phyloP scores from a whole-genome alignment of 1,284 basidiomycete species.

The Pyrrhoderma lamaoense region DNA sequence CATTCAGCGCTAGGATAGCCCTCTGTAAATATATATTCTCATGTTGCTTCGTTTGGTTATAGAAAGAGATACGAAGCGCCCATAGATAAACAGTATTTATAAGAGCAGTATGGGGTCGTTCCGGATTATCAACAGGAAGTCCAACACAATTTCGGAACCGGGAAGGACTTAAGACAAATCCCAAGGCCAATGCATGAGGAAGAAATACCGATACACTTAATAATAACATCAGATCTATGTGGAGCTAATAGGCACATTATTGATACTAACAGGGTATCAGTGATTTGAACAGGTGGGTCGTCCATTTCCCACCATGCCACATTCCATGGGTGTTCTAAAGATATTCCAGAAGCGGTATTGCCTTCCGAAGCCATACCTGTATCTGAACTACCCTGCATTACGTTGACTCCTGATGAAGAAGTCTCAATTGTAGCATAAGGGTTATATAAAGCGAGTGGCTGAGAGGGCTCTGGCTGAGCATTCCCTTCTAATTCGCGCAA shows the following conservation, averaged over 20 bases:
- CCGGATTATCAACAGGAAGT: conserved; percentile 28
- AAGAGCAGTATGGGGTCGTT: conserved; percentile 41
- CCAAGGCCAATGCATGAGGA: conserved; percentile 24
- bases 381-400: neutral
- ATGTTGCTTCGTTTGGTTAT: conserved; percentile 21
- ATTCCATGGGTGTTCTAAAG: neutral
- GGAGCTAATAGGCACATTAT: neutral
- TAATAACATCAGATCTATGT: neutral
- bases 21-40: conserved; percentile 37
- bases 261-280: conserved; percentile 20
- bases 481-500: conserved; percentile 34
- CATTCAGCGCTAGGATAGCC: conserved; percentile 34
- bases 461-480: conserved; percentile 11
- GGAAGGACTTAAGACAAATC: conserved; percentile 28
- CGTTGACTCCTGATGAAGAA: neutral
- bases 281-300: conserved; percentile 19
- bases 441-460: conserved; percentile 26
- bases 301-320: conserved; percentile 18
- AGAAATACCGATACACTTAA: conserved; percentile 21
- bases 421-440: conserved; percentile 25
- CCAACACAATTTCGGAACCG: conserved; percentile 25
- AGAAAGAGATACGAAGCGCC: conserved; percentile 35
- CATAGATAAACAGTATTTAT: conserved; percentile 43
- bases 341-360: neutral
- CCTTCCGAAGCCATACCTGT: neutral